Evolutionary conservation across 2,329 filamentous ascomycete genomes (phyloP).

Genomic region (Shiraia bambusicola): DNA sequence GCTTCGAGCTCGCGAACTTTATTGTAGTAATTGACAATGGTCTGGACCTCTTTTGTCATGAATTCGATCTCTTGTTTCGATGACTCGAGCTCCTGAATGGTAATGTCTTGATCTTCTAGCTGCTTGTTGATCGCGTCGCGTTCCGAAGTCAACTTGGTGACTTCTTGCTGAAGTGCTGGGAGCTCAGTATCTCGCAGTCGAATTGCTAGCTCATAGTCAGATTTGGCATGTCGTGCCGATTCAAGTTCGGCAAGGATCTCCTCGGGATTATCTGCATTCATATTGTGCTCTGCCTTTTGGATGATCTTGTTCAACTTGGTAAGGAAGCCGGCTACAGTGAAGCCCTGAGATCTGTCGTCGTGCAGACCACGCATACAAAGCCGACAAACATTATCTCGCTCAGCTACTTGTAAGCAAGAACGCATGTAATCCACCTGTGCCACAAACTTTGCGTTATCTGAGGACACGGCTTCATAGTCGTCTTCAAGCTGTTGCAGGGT

Average conservation of each 20-base stretch:
- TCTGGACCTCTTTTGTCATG: constrained; percentile 72
- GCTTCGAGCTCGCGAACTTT: constrained; percentile 71
- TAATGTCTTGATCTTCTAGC: constrained; percentile 65
- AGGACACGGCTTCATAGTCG: constrained; percentile 55
- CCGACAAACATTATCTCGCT: constrained; percentile 70
- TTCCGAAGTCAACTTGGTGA: constrained; percentile 52
- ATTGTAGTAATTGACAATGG: constrained; percentile 69
- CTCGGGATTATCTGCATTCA: constrained; percentile 63
- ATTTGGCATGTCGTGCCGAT: constrained; percentile 55
- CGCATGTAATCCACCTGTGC: constrained; percentile 71
- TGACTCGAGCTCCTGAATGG: constrained; percentile 63
- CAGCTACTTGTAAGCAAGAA: constrained; percentile 65
- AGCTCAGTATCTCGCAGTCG: constrained; percentile 69
- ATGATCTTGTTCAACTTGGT: constrained; percentile 64
- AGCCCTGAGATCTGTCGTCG: constrained; percentile 57
- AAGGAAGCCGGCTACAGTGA: constrained; percentile 56
- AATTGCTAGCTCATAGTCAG: constrained; percentile 72
- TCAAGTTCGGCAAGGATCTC: constrained; percentile 62
- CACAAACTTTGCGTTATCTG: constrained; percentile 69
- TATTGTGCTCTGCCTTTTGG: constrained; percentile 54
- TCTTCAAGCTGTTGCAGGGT: constrained; percentile 55
- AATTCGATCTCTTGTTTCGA: constrained; percentile 73
- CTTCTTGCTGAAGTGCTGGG: constrained; percentile 66
- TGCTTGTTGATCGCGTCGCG: constrained; percentile 44
- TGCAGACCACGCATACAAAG: constrained; percentile 74